These are phyloP conservation scores for Umbelopsis ramanniana DNA, from an alignment of 192 early-diverging fungal species.

Conservation along the genomic window DNA sequence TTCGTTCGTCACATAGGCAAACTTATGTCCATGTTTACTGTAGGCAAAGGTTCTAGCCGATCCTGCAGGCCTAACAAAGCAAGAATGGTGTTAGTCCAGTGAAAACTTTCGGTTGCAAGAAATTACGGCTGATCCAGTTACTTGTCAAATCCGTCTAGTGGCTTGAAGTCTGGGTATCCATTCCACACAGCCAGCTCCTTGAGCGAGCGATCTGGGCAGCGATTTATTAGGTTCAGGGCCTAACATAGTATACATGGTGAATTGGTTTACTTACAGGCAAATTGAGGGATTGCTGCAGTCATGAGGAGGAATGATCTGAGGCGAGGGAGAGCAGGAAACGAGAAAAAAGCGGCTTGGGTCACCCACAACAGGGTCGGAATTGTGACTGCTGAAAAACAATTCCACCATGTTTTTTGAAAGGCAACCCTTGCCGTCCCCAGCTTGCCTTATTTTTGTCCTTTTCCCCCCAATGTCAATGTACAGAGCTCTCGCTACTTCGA, in stretches of 20 bases:
- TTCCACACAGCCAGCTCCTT: slow-evolving; percentile 57
- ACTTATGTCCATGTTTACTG: slow-evolving; percentile 71
- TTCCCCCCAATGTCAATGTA: background rate
- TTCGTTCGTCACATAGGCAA: slow-evolving; percentile 69
- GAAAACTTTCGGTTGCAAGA: background rate
- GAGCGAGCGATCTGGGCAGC: slow-evolving; percentile 51
- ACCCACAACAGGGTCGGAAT: background rate
- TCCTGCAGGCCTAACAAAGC: slow-evolving; percentile 15
- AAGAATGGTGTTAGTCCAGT: background rate
- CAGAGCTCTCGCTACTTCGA: slow-evolving; percentile 19
- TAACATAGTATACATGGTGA: background rate
- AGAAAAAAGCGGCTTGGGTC: slow-evolving; percentile 20
- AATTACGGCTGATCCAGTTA: slow-evolving; percentile 26
- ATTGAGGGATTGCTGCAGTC: slow-evolving; percentile 51
- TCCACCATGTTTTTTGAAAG: background rate
- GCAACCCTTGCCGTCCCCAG: background rate
- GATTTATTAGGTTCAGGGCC: background rate
- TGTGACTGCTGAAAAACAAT: slow-evolving; percentile 15
- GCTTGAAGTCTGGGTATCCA: slow-evolving; percentile 57
- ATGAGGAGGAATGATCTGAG: slow-evolving; percentile 19
- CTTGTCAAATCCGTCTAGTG: slow-evolving; percentile 56
- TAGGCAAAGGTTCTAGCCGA: slow-evolving; percentile 47
- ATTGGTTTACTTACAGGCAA: slow-evolving; percentile 51
- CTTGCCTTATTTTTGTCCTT: background rate
- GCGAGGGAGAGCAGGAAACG: slow-evolving; percentile 17